These are phyloP conservation scores for Chaetomium olivaceum DNA, from an alignment of 2,329 filamentous ascomycete species.

Conservation along the genomic window DNA sequence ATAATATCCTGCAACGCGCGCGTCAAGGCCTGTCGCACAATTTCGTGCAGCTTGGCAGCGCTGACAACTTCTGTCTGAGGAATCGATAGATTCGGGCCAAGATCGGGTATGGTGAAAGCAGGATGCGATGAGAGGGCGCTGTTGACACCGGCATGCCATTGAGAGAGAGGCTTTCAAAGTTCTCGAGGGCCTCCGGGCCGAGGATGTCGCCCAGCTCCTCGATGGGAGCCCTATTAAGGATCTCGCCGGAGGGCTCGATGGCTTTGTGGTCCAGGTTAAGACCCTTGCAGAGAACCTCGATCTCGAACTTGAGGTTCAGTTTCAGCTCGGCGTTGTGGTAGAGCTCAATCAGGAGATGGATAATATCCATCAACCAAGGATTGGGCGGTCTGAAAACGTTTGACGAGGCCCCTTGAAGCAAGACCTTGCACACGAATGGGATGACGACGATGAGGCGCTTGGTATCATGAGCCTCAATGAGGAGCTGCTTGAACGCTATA, in stretches of 20 bases:
- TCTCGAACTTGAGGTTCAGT: constrained; percentile 96
- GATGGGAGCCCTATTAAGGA: constrained; percentile 70
- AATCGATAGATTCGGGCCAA: constrained; percentile 75
- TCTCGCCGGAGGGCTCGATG: constrained; percentile 83
- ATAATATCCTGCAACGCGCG: constrained; percentile 95
- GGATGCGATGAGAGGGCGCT: constrained; percentile 75
- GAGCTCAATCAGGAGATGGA: constrained; percentile 85
- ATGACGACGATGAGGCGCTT: constrained; percentile 90
- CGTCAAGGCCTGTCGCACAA: constrained; percentile 82
- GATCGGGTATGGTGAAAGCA: constrained; percentile 79
- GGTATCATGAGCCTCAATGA: constrained; percentile 91
- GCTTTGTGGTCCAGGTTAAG: constrained; percentile 88
- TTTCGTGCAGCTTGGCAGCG: constrained; percentile 66
- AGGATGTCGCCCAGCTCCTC: constrained; percentile 63
- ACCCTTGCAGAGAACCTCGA: constrained; percentile 94
- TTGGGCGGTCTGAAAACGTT: constrained; percentile 93
- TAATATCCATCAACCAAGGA: constrained; percentile 96
- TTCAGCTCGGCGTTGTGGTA: constrained; percentile 93
- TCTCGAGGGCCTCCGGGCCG: constrained; percentile 69
- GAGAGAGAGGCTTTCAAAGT: constrained; percentile 79
- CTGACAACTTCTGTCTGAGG: constrained; percentile 78
- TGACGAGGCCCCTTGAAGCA: constrained; percentile 80
- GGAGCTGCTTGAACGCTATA: constrained; percentile 92
- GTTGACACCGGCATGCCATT: constrained; percentile 69
- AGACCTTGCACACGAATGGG: constrained; percentile 95